Base-by-base conservation (phyloP, 108 stramenopile genomes). In the Hondaea fermentalgiana region DNA sequence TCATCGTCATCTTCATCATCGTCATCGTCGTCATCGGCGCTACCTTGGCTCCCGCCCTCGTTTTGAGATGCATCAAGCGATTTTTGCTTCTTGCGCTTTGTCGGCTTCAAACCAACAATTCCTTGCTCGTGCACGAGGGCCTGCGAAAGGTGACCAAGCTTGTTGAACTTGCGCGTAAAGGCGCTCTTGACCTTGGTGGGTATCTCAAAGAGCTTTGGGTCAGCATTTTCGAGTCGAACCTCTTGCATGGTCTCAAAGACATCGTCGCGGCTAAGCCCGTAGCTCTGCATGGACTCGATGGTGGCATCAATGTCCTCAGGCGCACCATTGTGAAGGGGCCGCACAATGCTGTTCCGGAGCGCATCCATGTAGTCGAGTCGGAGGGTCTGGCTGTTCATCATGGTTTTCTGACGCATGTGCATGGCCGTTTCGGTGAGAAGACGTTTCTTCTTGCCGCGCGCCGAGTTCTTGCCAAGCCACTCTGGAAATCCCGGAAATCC, bases 391-490 rank as follows among this genome's bases (percentile, higher is more conserved):
- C 87, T 88, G 88, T 93, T 95, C 5, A 57, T 55, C 87, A 87
- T 55, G 1, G 92, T 95, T 49, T 92, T 92, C 43, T 95, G 94
- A 57, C 93, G 93, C 89, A 98, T 94, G 92, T 98, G 98, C 76
- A 96, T 95, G n/a, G 92, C 88, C 29, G 98, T 88, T 90, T 98
- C 99, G 58, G 92, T 91, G 58, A 97, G 87, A 58, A 98, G 87
- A 2, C 99, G 94, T 72, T 90, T 89, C 72, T 93, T 95, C 90
- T 98, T 98, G 29, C 93, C 94, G 88, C 93, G 88, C 47, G 93
- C 72, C 44, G 97, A 97, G 93, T 98, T 97, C 92, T 97, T 97
- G 42, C 98, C 99, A 72, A 98, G 92, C 97, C 97, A 99, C 42
- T 94, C 94, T 23, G 97, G 95, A 88, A 99, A 98, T 59, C 96